Evolutionary conservation across 2,329 filamentous ascomycete genomes (phyloP).

Genomic region (Fragosphaeria purpurea): DNA sequence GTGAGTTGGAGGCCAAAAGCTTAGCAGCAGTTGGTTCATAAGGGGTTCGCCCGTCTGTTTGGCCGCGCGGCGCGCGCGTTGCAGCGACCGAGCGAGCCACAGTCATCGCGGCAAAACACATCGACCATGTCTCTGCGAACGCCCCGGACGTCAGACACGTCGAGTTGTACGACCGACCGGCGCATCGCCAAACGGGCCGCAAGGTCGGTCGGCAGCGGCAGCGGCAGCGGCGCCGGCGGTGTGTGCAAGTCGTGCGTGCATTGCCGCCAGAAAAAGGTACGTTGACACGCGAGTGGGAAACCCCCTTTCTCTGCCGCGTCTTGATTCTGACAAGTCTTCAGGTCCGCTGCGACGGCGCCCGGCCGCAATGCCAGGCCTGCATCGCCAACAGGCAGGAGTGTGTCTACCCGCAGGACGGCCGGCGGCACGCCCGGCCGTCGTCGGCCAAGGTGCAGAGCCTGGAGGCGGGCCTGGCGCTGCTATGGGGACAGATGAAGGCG

Average conservation of each 20-base stretch:
- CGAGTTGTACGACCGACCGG: too few species aligned
- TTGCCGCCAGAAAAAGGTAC: conserved; percentile 25
- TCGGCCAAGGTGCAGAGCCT: conserved; percentile 21
- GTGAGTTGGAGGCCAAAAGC: too few species aligned
- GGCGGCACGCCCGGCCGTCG: conserved; percentile 22
- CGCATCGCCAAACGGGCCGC: too few species aligned
- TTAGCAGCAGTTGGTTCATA: too few species aligned
- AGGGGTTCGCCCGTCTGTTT: too few species aligned
- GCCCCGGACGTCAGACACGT: too few species aligned
- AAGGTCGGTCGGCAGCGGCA: neutral
- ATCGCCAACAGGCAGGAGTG: conserved; percentile 19
- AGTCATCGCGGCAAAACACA: neutral
- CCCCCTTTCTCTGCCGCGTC: too few species aligned
- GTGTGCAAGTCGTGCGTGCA: conserved; percentile 25
- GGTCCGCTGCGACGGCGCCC: conserved; percentile 23
- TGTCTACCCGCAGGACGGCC: conserved; percentile 25
- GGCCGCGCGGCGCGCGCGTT: too few species aligned
- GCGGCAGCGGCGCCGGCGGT: neutral
- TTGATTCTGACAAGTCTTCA: neutral
- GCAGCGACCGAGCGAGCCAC: too few species aligned
- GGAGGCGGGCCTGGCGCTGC: conserved; percentile 19
- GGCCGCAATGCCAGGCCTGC: conserved; percentile 24
- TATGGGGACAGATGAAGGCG: conserved; percentile 25
- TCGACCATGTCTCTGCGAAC: neutral
- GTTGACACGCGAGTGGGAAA: too few species aligned